Conservation (phyloP, 768 basidiomycete genomes). For the Calocera viscosa region DNA sequence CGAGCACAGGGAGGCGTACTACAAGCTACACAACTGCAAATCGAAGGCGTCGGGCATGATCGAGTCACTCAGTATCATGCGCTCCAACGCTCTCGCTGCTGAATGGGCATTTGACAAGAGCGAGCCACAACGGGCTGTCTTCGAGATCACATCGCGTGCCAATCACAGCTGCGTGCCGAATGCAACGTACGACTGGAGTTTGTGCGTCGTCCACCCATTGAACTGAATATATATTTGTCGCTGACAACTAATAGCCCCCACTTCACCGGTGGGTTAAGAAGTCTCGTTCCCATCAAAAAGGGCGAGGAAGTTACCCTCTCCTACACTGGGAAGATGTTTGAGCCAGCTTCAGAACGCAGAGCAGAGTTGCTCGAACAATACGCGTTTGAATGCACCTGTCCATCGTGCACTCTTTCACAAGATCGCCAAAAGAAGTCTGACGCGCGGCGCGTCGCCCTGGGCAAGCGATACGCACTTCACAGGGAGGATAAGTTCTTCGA, state of each 20-base stretch:
- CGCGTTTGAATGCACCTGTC: background rate
- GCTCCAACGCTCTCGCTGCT: background rate
- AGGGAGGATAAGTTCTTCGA: background rate
- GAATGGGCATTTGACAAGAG: background rate
- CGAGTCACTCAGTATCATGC: background rate
- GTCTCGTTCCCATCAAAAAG: background rate
- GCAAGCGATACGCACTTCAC: background rate
- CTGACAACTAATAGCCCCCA: background rate
- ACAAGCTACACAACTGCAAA: background rate
- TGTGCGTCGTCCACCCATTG: background rate
- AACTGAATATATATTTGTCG: background rate
- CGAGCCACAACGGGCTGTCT: background rate
- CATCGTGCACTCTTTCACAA: background rate
- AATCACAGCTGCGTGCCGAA: slow-evolving; percentile 3
- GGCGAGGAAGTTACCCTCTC: background rate
- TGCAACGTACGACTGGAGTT: background rate
- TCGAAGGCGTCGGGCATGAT: background rate
- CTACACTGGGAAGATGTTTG: background rate
- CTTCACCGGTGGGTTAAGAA: background rate
- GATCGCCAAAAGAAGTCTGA: background rate
- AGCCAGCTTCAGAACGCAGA: background rate
- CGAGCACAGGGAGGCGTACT: background rate
- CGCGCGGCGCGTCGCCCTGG: background rate
- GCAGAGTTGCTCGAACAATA: background rate
- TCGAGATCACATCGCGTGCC: background rate